Evolutionary conservation across 148 eudicot genomes (phyloP).

Genomic region (Bassia scoparia): DNA sequence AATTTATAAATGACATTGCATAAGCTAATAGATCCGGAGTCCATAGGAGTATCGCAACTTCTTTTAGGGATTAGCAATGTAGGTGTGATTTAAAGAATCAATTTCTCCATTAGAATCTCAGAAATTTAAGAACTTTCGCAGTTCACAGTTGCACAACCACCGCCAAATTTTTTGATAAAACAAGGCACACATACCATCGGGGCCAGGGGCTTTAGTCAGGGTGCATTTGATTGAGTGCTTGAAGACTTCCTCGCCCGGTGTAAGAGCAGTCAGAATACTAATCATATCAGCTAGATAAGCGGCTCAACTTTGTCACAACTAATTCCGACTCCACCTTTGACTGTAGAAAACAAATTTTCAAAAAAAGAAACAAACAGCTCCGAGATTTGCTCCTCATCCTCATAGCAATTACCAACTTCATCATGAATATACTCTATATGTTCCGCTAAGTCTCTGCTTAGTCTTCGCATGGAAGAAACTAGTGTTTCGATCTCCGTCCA

Average conservation of each 20-base stretch:
- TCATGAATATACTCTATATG: not conserved
- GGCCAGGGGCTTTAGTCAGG: not conserved
- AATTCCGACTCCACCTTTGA: not conserved
- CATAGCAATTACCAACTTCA: not conserved
- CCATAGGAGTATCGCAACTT: not conserved
- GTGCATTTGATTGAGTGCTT: not conserved
- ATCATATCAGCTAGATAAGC: too few relatives aligned
- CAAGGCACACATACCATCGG: not conserved
- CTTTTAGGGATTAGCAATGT: not conserved
- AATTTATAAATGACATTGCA: not conserved
- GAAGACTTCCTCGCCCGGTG: not conserved
- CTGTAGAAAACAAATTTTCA: too few relatives aligned
- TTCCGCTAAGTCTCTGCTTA: not conserved
- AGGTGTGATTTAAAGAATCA: not conserved
- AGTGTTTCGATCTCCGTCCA: not conserved
- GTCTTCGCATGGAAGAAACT: not conserved
- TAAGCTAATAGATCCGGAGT: not conserved
- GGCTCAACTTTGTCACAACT: not conserved
- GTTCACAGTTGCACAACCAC: not conserved
- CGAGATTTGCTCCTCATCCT: not conserved
- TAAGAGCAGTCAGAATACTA: not conserved
- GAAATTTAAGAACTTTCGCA: not conserved
- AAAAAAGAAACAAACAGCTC: not conserved
- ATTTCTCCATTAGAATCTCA: not conserved
- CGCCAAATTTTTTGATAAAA: not conserved